phyloP scores from a whole-genome alignment of 1,284 basidiomycete genomes.

The Agaricales sp. region DNA sequence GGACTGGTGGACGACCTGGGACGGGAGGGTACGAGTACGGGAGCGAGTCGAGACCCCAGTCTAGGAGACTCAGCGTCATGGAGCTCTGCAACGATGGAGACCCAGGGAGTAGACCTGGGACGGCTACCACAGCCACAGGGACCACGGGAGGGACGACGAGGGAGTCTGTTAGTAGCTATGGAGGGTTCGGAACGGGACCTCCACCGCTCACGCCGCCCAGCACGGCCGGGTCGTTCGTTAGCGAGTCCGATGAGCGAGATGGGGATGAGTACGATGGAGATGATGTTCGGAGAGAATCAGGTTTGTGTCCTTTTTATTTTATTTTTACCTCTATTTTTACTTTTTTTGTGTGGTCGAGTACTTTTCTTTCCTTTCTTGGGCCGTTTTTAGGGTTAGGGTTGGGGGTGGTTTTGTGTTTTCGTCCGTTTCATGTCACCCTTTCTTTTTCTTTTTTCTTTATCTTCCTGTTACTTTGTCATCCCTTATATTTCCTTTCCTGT shows the following conservation, averaged over 20 bases:
- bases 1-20: conserved; percentile 17
- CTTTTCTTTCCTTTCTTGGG: not conserved
- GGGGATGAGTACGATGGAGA: not conserved
- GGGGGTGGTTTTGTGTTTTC: not conserved
- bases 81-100: conserved; percentile 69
- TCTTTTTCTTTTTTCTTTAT: too few species aligned
- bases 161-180: not conserved
- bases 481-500: too few species aligned
- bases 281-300: too few species aligned
- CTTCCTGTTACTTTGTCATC: too few species aligned
- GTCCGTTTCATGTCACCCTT: not conserved
- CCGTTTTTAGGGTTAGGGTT: not conserved
- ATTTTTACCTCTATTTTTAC: too few species aligned
- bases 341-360: too few species aligned
- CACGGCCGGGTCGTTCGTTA: not conserved
- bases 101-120: conserved; percentile 24
- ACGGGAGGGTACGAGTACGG: conserved; percentile 46
- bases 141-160: not conserved
- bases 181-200: not conserved
- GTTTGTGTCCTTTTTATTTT: too few species aligned
- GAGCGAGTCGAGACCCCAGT: conserved; percentile 59
- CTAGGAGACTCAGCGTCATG: conserved; percentile 71
- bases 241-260: not conserved
- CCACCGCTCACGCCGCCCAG: not conserved
- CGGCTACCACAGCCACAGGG: conserved; percentile 20